These are phyloP conservation scores for Microsporum canis DNA, from an alignment of 2,329 filamentous ascomycete species.

Conservation along the genomic window DNA sequence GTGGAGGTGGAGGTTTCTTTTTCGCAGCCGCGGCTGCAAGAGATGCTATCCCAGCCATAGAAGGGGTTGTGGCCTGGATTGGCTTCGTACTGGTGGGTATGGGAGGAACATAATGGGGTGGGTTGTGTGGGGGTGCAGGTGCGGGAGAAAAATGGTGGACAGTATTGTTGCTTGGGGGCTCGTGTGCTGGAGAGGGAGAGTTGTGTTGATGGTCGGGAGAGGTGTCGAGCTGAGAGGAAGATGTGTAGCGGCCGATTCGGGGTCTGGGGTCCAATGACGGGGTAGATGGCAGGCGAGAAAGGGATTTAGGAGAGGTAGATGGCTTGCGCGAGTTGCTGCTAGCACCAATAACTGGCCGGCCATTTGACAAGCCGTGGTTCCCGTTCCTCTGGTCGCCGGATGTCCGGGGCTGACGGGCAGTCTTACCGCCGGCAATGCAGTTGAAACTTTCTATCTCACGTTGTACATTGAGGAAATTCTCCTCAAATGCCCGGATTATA, in stretches of 20 bases:
- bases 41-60: slow-evolving; percentile 33
- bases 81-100: not conserved
- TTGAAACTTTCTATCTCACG: slow-evolving; percentile 55
- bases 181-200: not conserved
- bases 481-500: slow-evolving; percentile 56
- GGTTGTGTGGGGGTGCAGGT: not conserved
- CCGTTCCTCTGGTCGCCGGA: slow-evolving; percentile 39
- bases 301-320: slow-evolving; percentile 22
- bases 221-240: not conserved
- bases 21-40: slow-evolving; percentile 39
- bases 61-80: slow-evolving; percentile 14
- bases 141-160: not conserved
- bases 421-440: slow-evolving; percentile 56
- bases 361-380: slow-evolving; percentile 20
- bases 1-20: slow-evolving; percentile 68
- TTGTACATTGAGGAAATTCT: slow-evolving; percentile 51
- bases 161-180: slow-evolving; percentile 4
- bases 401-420: slow-evolving; percentile 47
- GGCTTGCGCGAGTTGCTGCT: slow-evolving; percentile 27
- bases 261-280: slow-evolving; percentile 19
- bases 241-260: slow-evolving; percentile 14
- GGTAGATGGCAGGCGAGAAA: slow-evolving; percentile 18
- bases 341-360: slow-evolving; percentile 21
- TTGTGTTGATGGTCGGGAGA: not conserved
- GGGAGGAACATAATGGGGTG: slow-evolving; percentile 8